phyloP scores from a whole-genome alignment of 2,329 filamentous ascomycete genomes.

The Fusarium denticulatum region DNA sequence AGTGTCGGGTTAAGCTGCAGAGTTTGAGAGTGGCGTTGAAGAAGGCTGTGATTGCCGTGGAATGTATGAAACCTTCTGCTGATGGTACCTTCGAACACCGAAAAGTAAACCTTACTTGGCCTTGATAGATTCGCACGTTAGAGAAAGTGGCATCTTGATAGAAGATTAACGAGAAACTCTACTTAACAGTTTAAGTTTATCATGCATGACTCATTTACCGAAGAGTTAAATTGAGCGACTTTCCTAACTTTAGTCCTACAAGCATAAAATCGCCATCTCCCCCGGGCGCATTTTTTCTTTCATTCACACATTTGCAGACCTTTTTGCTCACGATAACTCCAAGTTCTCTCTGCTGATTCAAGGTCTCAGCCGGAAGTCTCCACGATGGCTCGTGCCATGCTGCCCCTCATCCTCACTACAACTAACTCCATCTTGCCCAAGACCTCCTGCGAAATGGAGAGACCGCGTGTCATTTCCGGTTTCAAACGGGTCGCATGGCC shows the following conservation, averaged over 20 bases:
- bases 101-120: background rate
- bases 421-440: background rate
- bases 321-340: fast-evolving
- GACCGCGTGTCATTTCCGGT: background rate
- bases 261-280: background rate
- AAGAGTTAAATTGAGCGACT: background rate
- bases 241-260: background rate
- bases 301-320: background rate
- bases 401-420: background rate
- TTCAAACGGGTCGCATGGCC: background rate
- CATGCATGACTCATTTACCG: fast-evolving
- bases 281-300: fast-evolving
- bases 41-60: background rate
- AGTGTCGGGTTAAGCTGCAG: background rate
- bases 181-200: background rate
- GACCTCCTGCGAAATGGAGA: fast-evolving
- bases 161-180: fast-evolving
- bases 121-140: background rate
- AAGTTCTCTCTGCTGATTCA: fast-evolving
- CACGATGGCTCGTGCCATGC: background rate
- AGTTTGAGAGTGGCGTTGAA: background rate
- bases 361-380: background rate
- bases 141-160: background rate
- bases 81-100: background rate
- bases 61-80: background rate